Evolutionary conservation across 805 yeast species (phyloP), one percentile per base, ranked within the genome.

Genomic region (Candida germanica): DNA sequence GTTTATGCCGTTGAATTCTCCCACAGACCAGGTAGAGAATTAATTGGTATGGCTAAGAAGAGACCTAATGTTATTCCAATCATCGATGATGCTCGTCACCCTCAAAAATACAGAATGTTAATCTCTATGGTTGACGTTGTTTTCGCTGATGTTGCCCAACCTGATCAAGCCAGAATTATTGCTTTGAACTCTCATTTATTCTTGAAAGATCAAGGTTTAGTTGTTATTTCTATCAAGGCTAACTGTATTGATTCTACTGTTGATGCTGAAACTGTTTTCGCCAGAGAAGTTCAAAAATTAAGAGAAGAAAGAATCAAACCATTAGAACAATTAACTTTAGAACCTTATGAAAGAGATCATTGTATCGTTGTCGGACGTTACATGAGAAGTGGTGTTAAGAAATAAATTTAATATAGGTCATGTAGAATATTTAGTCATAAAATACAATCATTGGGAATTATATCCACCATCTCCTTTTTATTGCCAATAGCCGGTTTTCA

Each of bases 221-320:
- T 93, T 51, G 93, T 93, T 49, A 93, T 93, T 61, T 91, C 98
- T 58, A 93, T 93, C 72, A 93, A 93, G 80, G 98, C 98, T 57
- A 93, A 93, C 88, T 93, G 98, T 87, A 93, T 93, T 66, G 98
- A 93, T 73, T 93, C 98, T 32, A 93, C 98, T 43, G 98, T 91
- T 42, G 98, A 89, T 65, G 98, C 98, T 50, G 98, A 93, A 77
- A 89, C 97, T 43, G 98, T 93, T 48, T 93, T 93, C 61, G 98
- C 98, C 44, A 87, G 98, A 76, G 98, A 93, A 75, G 97, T 93
- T 43, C 97, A 93, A 73, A 93, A 93, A 70, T 80, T 93, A 72
- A 83, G 98, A 73, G 98, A 91, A 72, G 98, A 93, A 77, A 83
- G 95, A 69, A 86, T 93, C 69, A 93, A 93, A 75, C 98, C 98